Base-by-base conservation (phyloP, 2,329 filamentous ascomycete genomes). In the Cercospora sp. region DNA sequence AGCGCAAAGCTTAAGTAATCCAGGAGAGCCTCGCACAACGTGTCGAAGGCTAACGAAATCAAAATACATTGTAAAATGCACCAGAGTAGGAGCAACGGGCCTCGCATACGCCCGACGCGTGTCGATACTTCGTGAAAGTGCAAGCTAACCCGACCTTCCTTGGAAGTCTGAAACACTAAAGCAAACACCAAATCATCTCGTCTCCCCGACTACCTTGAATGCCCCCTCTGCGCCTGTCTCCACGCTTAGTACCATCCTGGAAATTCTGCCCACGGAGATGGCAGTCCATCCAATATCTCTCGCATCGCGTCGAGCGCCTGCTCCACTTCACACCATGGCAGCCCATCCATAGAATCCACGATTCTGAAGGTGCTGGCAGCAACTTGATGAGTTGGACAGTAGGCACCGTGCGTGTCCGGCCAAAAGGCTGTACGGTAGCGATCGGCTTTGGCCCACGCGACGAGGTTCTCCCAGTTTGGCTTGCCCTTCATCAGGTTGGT, bases 381-480 rank as follows among this genome's bases (percentile, higher is more conserved):
- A 4, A 58, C 37, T 30, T 53, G 60, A 16, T 53, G 53, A n/a
- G 21, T 26, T 12, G 40, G 60, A 18, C 34, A 53, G 60, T 24
- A 45, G 10, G 40, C n/a, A 28, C 8, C 3, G 16, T 5, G 18
- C 1, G 64, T 9, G 8, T 67, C 51, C n/a, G 65, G 65, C 34
- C 65, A 30, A 21, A 67, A 21, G 2, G 9, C 40, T 21, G 18
- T 12, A 13, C 40, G 16, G 5, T n/a, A 18, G 45, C 40, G 58
- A 24, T 64, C 32, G 40, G 49, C 55, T 40, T 69, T 58, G 7
- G 64, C 30, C 68, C 68, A 69, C 12, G n/a, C 34, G 7, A 67
- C 24, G 9, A 69, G 61, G 32, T 69, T 69, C 0, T 57, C 30
- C 65, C 65, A 69, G 45, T 67, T 24, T n/a, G 60, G 7, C 21